These are phyloP conservation scores for Sporisorium exsertum DNA, from an alignment of 1,284 basidiomycete genomes.

Conservation along the genomic window DNA sequence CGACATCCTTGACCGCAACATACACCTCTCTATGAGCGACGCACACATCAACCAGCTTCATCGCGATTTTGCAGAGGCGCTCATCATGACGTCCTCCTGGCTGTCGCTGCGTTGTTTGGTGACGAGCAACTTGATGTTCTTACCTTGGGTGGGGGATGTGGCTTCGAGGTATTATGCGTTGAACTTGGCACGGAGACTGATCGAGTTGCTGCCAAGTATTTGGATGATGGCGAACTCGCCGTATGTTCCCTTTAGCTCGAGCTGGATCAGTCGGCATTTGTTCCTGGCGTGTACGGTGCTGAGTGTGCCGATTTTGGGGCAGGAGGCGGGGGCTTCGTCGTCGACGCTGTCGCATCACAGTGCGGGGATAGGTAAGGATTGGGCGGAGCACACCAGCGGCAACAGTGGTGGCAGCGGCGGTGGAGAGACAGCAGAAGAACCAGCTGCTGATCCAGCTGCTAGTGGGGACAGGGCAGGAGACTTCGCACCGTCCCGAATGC, in stretches of 20 bases:
- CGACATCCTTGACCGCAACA: constrained; percentile 15
- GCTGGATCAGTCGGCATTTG: constrained; percentile 35
- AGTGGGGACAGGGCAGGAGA: not conserved
- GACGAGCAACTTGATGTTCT: constrained; percentile 36
- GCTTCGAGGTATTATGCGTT: constrained; percentile 19
- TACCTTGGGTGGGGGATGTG: constrained; percentile 26
- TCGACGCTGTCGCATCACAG: not conserved
- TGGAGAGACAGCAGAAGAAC: not conserved
- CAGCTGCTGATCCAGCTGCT: not conserved
- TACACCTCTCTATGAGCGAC: constrained; percentile 5
- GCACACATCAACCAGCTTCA: constrained; percentile 16
- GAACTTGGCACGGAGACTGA: constrained; percentile 32
- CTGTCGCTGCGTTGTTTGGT: constrained; percentile 18
- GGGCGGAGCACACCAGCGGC: not conserved
- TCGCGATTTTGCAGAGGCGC: constrained; percentile 33
- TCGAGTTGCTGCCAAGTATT: constrained; percentile 34
- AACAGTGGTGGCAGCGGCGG: not conserved
- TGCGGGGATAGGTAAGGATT: not conserved
- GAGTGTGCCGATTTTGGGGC: constrained; percentile 25
- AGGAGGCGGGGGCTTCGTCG: constrained; percentile 3
- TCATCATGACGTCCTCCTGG: constrained; percentile 29
- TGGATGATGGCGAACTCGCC: constrained; percentile 34
- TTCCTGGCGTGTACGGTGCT: constrained; percentile 38
- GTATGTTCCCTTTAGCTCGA: constrained; percentile 27
- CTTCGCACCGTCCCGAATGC: constrained; percentile 22